phyloP scores from a whole-genome alignment of 1,284 basidiomycete species.

The Acaromyces ingoldii region DNA sequence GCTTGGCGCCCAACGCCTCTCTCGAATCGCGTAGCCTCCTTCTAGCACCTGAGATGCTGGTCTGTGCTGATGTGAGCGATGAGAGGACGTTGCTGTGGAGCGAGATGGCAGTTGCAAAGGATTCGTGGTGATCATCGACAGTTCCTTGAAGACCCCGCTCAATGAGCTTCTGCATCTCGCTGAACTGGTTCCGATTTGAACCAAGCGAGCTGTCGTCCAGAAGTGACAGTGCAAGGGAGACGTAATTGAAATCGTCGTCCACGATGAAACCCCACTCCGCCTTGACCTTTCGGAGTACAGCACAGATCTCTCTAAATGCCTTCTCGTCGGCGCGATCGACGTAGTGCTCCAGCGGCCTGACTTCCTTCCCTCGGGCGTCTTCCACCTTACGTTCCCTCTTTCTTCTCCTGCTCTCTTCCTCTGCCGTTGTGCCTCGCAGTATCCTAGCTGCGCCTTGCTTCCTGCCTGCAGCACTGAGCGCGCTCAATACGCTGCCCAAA shows the following conservation, averaged over 20 bases:
- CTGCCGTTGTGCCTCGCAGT: constrained; percentile 42
- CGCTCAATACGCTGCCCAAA: constrained; percentile 36
- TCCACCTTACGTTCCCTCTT: constrained; percentile 35
- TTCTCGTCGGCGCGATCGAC: constrained; percentile 28
- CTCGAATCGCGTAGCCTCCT: constrained; percentile 37
- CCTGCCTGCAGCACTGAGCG: constrained; percentile 37
- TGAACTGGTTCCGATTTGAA: constrained; percentile 31
- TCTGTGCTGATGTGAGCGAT: constrained; percentile 33
- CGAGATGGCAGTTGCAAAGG: constrained; percentile 50
- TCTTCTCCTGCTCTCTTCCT: constrained; percentile 30
- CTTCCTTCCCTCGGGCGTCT: constrained; percentile 16
- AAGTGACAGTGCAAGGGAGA: constrained; percentile 40
- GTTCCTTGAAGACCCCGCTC: constrained; percentile 46
- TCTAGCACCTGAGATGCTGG: constrained; percentile 31
- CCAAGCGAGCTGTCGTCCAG: constrained; percentile 44
- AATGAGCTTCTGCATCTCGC: constrained; percentile 36
- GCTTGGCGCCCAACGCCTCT: constrained; percentile 45
- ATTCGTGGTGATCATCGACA: constrained; percentile 49
- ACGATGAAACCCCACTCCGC: constrained; percentile 45
- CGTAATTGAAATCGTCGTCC: constrained; percentile 47
- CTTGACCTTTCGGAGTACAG: constrained; percentile 45
- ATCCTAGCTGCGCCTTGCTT: constrained; percentile 44
- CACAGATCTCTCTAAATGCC: constrained; percentile 40
- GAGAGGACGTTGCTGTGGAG: constrained; percentile 44
- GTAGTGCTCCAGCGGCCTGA: constrained; percentile 27